Evolutionary conservation across 2,329 filamentous ascomycete genomes (phyloP), one percentile per base, ranked within the genome.

Genomic region (Stagonosporopsis vannaccii): DNA sequence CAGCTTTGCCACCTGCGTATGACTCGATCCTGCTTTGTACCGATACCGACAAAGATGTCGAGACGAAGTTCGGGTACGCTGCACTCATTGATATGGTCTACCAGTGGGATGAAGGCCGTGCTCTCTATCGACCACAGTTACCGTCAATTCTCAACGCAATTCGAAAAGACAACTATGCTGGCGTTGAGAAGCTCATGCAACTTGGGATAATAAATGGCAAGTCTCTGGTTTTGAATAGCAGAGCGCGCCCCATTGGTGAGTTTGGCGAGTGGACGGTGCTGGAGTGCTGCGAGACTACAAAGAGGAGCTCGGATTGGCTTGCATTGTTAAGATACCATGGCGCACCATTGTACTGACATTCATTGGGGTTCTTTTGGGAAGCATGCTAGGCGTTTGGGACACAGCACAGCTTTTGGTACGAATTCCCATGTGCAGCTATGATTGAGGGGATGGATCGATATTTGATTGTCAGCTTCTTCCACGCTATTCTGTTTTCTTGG

Each of bases 201-300:
- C 33, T 59, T 15, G 57, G 53, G 15, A 40, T 67, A 4, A 30
- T 65, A 13, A 41, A 59, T 36, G 58, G 64, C 3, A 58, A 55
- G 41, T 60, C 44, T 9, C 40, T 65, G 23, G 59, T 58, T 2
- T 23, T 67, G 42, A 67, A 67, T 28, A 63, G 59, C 26, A 67
- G 55, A 33, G 64, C 62, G 30, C 48, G 58, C n/a, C 56, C 60
- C 3, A 42, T 43, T 28, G 62, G 64, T 13, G 64, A 67, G 26
- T 23, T 52, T 12, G 58, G 56, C 2, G 35, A 55, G 26, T 63
- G 64, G 58, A 63, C 62, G 6, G 54, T 63, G n/a, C 30, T 67
- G 7, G 62, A 65, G 43, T 65, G 62, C 39, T 62, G 60, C 37
- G 62, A 65, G 33, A 59, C 44, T n/a, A 66, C 60, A 17, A 48